phyloP scores from a whole-genome alignment of 2,329 filamentous ascomycete species.

The Fusarium sterilihyphosum region DNA sequence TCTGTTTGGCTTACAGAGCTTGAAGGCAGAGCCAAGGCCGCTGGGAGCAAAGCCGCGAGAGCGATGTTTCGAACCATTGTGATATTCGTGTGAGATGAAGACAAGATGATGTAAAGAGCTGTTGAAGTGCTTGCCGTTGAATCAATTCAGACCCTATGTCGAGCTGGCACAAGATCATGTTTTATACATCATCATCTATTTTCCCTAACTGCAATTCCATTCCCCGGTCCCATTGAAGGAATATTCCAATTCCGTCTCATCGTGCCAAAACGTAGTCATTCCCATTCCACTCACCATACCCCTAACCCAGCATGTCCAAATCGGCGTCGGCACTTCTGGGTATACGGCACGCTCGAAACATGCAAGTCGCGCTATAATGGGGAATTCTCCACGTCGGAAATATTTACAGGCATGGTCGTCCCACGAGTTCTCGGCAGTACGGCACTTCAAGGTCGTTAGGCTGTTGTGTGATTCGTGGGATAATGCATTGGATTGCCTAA shows the following conservation, averaged over 20 bases:
- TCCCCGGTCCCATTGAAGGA: neutral
- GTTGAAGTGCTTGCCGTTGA: fast-evolving
- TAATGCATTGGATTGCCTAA: neutral
- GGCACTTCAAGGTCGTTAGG: neutral
- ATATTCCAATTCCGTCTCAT: neutral
- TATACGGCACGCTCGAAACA: neutral
- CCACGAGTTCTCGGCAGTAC: neutral
- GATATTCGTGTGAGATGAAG: neutral
- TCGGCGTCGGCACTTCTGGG: neutral
- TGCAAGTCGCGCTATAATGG: neutral
- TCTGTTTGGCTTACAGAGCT: neutral
- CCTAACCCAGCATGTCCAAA: neutral
- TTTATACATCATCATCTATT: neutral
- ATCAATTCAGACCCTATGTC: neutral
- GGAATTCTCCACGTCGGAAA: neutral
- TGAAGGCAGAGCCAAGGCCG: neutral
- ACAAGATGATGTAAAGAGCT: fast-evolving
- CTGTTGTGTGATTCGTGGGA: neutral
- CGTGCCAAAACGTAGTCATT: neutral
- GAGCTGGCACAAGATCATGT: neutral
- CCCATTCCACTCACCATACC: neutral
- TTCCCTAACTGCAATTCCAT: fast-evolving
- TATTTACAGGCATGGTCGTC: neutral
- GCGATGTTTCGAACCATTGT: neutral
- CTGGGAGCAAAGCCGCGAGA: neutral